A percentile compares a stretch with the other conserved stretches of the same genome.
Conservation (phyloP, 768 basidiomycete genomes). For the Collybiopsis confluens region DNA sequence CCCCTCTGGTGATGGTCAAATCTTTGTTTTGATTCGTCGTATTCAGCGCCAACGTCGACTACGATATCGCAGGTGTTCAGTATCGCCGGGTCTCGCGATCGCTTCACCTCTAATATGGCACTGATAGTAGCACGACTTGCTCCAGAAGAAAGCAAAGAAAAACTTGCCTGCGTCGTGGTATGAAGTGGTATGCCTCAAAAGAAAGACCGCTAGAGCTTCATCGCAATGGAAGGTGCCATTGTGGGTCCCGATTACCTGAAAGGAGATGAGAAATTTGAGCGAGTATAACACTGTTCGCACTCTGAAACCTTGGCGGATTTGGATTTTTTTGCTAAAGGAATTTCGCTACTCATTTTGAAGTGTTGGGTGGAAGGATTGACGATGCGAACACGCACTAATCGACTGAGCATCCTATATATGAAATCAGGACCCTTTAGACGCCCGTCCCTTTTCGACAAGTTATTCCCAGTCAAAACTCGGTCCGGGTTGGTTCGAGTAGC, state of each 20-base stretch:
- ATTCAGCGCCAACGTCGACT: constrained; percentile 93
- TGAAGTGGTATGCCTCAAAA: constrained; percentile 71
- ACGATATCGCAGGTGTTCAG: constrained; percentile 88
- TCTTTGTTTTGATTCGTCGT: constrained; percentile 70
- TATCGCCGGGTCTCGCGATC: constrained; percentile 66
- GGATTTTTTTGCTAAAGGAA: not conserved
- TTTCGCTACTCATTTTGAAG: not conserved
- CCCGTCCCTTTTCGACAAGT: too few relatives aligned
- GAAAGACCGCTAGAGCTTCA: constrained; percentile 90
- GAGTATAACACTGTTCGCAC: not conserved
- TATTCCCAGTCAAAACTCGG: too few relatives aligned
- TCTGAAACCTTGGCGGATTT: not conserved
- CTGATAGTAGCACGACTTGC: too few relatives aligned
- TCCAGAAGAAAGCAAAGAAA: not conserved
- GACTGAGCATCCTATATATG: too few relatives aligned
- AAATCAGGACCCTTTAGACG: too few relatives aligned
- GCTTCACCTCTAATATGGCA: constrained; percentile 55
- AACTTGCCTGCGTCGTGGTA: constrained; percentile 71
- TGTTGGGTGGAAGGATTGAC: too few relatives aligned
- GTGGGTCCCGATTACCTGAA: constrained; percentile 81
- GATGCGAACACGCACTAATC: too few relatives aligned
- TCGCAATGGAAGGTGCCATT: constrained; percentile 97
- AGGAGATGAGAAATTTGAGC: not conserved
- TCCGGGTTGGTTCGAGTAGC: too few relatives aligned
- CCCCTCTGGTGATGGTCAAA: constrained; percentile 98